Evolutionary conservation across 192 early-diverging fungal species (phyloP), one percentile per base, ranked within the genome.

Genomic region (Allomyces macrogynus): DNA sequence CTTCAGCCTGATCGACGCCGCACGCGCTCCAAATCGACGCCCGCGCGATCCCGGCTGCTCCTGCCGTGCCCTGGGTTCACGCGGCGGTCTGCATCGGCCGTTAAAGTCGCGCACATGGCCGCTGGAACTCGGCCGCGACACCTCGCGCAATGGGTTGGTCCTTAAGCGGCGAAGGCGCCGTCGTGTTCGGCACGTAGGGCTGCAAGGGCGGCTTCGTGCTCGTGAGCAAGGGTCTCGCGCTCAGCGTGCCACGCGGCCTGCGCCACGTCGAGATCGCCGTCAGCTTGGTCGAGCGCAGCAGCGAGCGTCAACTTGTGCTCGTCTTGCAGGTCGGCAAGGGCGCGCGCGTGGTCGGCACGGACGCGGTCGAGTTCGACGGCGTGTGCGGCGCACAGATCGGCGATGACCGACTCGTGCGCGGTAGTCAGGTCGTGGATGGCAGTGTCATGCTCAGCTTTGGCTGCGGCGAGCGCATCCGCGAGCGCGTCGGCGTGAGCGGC

Each of bases 311-410:
- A 62, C 14, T 70, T 64, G n/a, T 74, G 72, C 43, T 71, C 67
- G 63, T 68, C 66, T 23, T 70, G 72, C 72, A 74, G 68, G 61
- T 66, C 70, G 57, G 49, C 66, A 63, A 74, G 67, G 65, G 68
- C 71, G 14, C 69, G 68, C 64, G 67, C 65, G 64, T 74, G 22
- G 64, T 57, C 60, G 63, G 23, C 3, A 64, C 62, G 43, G 65
- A 43, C 20, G 43, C 23, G 22, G 67, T 67, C 20, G 69, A 24
- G 67, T 22, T 64, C 65, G 20, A 57, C 23, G 57, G 66, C 63
- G 25, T 69, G 20, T 16, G 65, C 69, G 43, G 66, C 64, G 14
- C 67, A 66, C 43, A 71, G 67, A 57, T 68, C 64, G 54, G 62
- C 67, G 16, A 43, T 63, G 42, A 67, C 11, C 12, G 18, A 20